Percentiles rank a stretch among this genome's conserved stretches.
Evolutionary conservation across 2,329 filamentous ascomycete genomes (phyloP).

Genomic region (Monosporascus sp.): DNA sequence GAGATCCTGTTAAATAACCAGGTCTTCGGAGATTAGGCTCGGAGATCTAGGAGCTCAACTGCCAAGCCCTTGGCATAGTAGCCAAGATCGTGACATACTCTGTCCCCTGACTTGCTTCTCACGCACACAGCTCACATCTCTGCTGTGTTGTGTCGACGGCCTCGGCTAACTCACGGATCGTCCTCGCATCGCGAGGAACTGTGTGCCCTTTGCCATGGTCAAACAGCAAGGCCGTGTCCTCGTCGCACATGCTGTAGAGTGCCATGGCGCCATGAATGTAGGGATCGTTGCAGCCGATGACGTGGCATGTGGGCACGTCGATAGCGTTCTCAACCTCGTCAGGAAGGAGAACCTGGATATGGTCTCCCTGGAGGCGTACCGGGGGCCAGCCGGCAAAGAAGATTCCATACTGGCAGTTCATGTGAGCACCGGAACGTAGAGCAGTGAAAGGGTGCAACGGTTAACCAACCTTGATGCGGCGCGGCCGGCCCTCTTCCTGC

Average conservation of each 20-base stretch:
- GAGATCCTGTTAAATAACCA: too few species aligned
- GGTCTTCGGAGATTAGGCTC: too few species aligned
- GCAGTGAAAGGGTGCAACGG: not conserved
- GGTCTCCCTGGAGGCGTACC: constrained; percentile 19
- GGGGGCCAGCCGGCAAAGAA: constrained; percentile 41
- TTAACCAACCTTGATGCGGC: constrained; percentile 13
- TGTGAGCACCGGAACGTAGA: not conserved
- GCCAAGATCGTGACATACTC: too few species aligned
- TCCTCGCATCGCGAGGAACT: constrained; percentile 31
- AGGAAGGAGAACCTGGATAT: constrained; percentile 21
- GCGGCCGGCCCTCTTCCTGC: constrained; percentile 21
- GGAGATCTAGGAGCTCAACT: too few species aligned
- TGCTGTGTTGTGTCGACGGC: too few species aligned
- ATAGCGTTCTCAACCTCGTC: constrained; percentile 27
- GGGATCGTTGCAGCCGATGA: constrained; percentile 38
- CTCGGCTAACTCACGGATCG: too few species aligned
- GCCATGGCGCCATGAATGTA: constrained; percentile 42
- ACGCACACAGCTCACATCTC: too few species aligned
- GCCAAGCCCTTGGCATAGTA: too few species aligned
- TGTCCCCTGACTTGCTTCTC: too few species aligned
- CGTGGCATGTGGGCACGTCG: constrained; percentile 32
- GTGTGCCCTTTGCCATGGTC: constrained; percentile 48
- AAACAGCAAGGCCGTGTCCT: constrained; percentile 38
- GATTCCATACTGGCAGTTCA: constrained; percentile 32
- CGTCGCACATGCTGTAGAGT: constrained; percentile 44